phyloP scores from a whole-genome alignment of 208 protist genomes.

The Acanthamoeba lenticulata region DNA sequence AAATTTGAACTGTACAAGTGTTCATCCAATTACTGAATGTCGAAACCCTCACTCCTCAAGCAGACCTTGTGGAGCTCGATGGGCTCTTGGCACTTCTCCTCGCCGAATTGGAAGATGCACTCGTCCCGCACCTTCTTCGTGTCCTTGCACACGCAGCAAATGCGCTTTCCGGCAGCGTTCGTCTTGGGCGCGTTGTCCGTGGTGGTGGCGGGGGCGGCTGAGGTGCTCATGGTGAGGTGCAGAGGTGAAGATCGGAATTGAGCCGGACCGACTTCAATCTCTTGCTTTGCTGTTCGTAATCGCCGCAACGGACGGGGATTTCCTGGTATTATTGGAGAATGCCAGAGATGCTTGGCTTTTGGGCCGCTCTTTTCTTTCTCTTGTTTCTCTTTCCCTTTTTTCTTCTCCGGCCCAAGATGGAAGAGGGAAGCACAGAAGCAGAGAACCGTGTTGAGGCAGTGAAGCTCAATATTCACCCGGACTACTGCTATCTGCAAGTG shows the following conservation, averaged over 20 bases:
- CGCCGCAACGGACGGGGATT: not conserved
- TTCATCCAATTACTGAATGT: not conserved
- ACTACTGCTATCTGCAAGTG: not conserved
- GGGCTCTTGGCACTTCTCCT: conserved; percentile 34
- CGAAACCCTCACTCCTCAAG: conserved; percentile 12
- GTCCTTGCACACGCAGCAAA: conserved; percentile 61
- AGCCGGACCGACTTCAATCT: not conserved
- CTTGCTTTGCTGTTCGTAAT: not conserved
- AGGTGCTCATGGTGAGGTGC: not conserved
- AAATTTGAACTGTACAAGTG: not conserved
- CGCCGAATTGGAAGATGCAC: conserved; percentile 30
- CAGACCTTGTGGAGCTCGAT: conserved; percentile 31
- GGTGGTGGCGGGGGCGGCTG: not conserved
- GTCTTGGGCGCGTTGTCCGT: not conserved
- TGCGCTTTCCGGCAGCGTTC: not conserved
- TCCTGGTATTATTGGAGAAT: not conserved
- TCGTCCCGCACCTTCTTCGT: conserved; percentile 59
- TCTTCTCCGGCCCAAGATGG: not conserved
- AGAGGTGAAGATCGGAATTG: not conserved
- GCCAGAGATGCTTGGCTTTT: not conserved
- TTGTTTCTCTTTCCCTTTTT: too few species aligned
- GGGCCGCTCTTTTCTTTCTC: too few species aligned
- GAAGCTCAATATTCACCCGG: not conserved
- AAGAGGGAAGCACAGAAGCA: not conserved
- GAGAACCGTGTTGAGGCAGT: not conserved